phyloP scores from a whole-genome alignment of 352 stramenopile species.

The Peronospora destructor region DNA sequence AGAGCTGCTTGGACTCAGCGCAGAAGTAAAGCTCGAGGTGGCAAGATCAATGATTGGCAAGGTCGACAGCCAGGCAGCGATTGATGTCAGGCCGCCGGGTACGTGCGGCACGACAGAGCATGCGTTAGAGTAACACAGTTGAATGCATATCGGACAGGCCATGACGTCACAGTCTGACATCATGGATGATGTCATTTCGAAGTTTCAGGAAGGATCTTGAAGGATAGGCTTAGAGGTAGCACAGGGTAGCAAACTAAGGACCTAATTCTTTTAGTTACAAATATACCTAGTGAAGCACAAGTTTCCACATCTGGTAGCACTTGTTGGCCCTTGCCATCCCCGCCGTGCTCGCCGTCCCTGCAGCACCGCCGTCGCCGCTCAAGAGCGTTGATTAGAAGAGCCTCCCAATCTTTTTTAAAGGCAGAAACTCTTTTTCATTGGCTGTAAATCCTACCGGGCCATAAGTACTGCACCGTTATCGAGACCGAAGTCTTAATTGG shows the following conservation, averaged over 20 bases:
- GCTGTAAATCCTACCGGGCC: conserved; percentile 4
- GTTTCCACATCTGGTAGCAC: conserved; percentile 2
- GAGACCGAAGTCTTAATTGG: not conserved
- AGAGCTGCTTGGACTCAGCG: too few species aligned
- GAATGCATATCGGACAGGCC: too few species aligned
- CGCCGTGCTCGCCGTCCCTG: not conserved
- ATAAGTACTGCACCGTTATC: conserved; percentile 1
- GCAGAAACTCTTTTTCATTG: not conserved
- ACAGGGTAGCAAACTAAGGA: conserved; percentile 3
- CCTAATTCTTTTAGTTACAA: not conserved
- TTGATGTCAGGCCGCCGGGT: too few species aligned
- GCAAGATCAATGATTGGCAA: too few species aligned
- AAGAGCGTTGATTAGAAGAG: too few species aligned
- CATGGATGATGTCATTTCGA: not conserved
- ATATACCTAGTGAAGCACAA: not conserved
- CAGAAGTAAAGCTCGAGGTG: too few species aligned
- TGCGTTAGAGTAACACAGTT: too few species aligned
- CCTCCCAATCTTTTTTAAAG: not conserved
- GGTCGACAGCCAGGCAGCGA: too few species aligned
- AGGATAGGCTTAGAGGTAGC: not conserved
- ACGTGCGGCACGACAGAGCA: too few species aligned
- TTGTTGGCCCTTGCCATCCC: not conserved
- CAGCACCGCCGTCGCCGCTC: not conserved
- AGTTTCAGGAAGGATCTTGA: not conserved
- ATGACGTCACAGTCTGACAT: not conserved